Base-by-base conservation (phyloP, 192 early-diverging fungal genomes). In the Coemansia reversa region DNA sequence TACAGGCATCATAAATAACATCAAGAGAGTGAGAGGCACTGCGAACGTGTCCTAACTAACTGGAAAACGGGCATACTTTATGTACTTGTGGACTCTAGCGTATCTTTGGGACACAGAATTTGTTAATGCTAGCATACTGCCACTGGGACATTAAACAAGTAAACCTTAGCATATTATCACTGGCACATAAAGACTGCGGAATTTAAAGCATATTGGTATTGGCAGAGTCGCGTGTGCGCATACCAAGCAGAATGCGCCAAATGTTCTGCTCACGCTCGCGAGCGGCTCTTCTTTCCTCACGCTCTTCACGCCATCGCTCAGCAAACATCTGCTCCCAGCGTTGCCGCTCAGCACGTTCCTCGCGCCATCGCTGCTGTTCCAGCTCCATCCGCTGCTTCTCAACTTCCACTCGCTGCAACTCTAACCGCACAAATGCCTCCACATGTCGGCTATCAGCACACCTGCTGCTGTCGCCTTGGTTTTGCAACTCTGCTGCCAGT, bases 251-350 rank as follows among this genome's bases (percentile, higher is more conserved):
- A 22, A 67, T 62, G 23, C 35, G 62, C 66, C 65, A 74, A 11
- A 68, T 64, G 12, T 67, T 61, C 29, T 67, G 55, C 32, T 74
- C 66, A 25, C 72, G 62, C 8, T 74, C 72, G 5, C 72, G 49
- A n/a, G 67, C 55, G 2, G 42, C 56, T 51, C 53, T 62, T 1
- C 71, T 49, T 30, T 74, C 62, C 35, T 74, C 66, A 23, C 66
- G 72, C 6, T 74, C 72, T 27, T 74, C 62, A 19, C 64, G 72
- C 72, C 66, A 67, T 47, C 67, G 72, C 62, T 67, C 72, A 7
- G 65, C 53, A 45, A 55, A 74, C 66, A 74, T 74, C 27, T 67
- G 60, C 27, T 67, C 72, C 72, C 72, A 74, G 1, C 72, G 24
- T 35, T 60, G 35, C 0, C 65, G 60, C n/a, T 63, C 61, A 2